Base-by-base conservation (phyloP, 306 rosid genomes). In the Dalbergia oliveri region DNA sequence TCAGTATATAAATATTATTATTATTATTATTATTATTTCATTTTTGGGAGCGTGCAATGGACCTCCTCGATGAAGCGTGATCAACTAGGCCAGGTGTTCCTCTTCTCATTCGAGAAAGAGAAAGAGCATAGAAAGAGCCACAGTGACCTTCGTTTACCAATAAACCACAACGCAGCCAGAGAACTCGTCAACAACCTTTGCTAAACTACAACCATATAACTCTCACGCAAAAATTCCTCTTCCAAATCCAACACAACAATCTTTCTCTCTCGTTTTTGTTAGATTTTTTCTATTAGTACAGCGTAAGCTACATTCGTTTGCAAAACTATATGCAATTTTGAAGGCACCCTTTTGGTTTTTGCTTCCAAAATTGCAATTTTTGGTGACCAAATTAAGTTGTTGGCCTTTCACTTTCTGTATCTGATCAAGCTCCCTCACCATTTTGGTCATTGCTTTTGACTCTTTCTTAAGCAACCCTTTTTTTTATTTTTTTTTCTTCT, bases 341-440 rank as follows among this genome's bases (percentile, higher is more conserved):
- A 47, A 82, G 69, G 81, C 16, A 43, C 11, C 56, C 18, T 13
- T 50, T 50, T 12, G 57, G 57, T 14, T 71, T 63, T 89, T 82
- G 81, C 91, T 88, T 89, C 44, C 23, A 76, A 63, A 84, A 71
- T 71, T 79, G 70, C 64, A 44, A 47, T n/a, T 54, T 81, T 87
- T 53, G 77, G 88, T 61, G 81, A 86, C 86, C 89, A 81, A 81
- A 87, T 85, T 88, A 75, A 83, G 92, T 91, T 86, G 98, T 84
- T 92, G 85, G 82, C 81, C 90, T 90, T 84, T 94, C 97, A 47
- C 79, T 89, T 88, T 94, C 97, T 78, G 41, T 63, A 64, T 84
- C 90, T 86, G 93, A 88, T 88, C 90, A 84, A 80, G 75, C 34
- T 66, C 44, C 31, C 59, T 63, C 65, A 76, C 76, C 78, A 70